Conservation (phyloP, 441 rosid species). For the Geranium incanum region DNA sequence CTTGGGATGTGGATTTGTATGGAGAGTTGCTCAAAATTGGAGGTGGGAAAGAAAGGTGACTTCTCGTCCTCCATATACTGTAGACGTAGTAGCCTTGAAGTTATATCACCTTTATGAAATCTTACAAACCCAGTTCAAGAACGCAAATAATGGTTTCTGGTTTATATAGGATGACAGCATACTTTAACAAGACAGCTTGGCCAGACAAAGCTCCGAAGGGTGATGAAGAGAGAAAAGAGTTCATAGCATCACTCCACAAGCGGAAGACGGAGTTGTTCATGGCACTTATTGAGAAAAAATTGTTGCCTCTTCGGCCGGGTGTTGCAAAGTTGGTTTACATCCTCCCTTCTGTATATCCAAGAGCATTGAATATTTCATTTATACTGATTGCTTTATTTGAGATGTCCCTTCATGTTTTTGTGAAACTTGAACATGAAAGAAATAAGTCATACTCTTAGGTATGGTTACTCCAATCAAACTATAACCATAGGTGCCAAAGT, state of each 20-base stretch:
- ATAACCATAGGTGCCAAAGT: too few species aligned
- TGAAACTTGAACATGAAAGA: neutral
- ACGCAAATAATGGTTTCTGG: constrained; percentile 10
- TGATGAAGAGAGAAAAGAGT: constrained; percentile 77
- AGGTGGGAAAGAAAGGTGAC: constrained; percentile 89
- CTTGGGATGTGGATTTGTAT: constrained; percentile 87
- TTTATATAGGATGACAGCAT: constrained; percentile 73
- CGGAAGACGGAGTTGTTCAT: constrained; percentile 82
- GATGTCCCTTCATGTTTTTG: neutral
- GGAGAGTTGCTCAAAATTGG: constrained; percentile 90
- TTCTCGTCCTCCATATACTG: neutral
- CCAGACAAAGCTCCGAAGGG: constrained; percentile 80
- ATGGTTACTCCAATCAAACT: too few species aligned
- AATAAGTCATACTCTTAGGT: too few species aligned
- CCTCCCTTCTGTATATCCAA: constrained; percentile 18
- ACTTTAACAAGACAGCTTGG: constrained; percentile 81
- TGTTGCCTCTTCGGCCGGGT: constrained; percentile 92
- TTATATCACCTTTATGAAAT: neutral
- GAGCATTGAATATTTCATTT: neutral
- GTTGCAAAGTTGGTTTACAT: constrained; percentile 59
- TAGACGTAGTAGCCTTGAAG: neutral
- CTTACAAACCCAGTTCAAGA: neutral
- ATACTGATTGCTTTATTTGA: neutral
- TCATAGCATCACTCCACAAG: constrained; percentile 83
- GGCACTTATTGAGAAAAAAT: constrained; percentile 76